Percentiles rank a stretch among this genome's conserved stretches.
Evolutionary conservation across 2,329 filamentous ascomycete genomes (phyloP).

Genomic region (Metarhizium sp.): DNA sequence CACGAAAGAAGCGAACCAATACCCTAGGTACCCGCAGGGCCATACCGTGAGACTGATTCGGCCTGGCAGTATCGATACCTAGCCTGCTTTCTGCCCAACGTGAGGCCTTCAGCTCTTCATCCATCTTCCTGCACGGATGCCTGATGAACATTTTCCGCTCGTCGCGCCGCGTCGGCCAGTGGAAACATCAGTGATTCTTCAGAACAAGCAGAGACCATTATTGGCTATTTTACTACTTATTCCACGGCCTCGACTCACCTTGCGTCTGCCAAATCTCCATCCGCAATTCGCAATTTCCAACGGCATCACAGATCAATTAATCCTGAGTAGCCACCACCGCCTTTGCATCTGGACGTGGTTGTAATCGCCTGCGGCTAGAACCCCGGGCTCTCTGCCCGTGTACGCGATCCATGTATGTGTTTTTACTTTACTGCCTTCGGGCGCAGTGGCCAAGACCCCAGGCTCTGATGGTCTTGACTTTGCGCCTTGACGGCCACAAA

Average conservation of each 20-base stretch:
- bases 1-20: too few relatives aligned
- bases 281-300: too few relatives aligned
- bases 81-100: too few relatives aligned
- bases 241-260: background rate
- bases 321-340: background rate
- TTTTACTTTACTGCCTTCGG: background rate
- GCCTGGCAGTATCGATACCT: too few relatives aligned
- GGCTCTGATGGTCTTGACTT: background rate
- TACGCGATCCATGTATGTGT: constrained; percentile 5
- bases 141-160: background rate
- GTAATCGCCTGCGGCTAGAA: constrained; percentile 1
- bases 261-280: background rate
- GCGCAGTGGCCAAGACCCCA: background rate
- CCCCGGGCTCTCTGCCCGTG: constrained; percentile 2
- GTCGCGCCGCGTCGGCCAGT: background rate
- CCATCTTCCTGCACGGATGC: background rate
- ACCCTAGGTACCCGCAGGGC: too few relatives aligned
- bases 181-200: background rate
- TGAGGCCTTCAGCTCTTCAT: background rate
- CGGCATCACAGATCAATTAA: too few relatives aligned
- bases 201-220: background rate
- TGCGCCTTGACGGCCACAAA: background rate
- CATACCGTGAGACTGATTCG: too few relatives aligned
- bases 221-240: background rate
- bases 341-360: background rate